These are phyloP conservation scores for Trebouxia gelatinosa DNA, from an alignment of 163 green algal genomes.

Conservation along the genomic window DNA sequence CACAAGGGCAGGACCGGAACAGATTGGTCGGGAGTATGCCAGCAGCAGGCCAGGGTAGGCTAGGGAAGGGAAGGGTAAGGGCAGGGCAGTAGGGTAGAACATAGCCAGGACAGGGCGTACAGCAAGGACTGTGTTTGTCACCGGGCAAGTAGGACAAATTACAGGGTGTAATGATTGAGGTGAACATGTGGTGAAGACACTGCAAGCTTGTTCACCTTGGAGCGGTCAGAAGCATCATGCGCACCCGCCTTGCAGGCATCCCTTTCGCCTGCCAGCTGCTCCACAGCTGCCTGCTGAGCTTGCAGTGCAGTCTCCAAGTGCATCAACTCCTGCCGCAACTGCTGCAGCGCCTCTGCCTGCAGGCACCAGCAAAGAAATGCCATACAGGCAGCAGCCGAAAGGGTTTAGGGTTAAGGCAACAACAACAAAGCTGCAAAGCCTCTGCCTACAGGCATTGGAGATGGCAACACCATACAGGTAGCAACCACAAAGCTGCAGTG, in stretches of 20 bases:
- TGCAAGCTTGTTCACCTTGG: slow-evolving; percentile 40
- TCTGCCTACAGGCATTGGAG: no score
- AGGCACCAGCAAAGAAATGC: no score
- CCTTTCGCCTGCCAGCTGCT: slow-evolving; percentile 47
- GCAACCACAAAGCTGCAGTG: not conserved
- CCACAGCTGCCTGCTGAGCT: slow-evolving; percentile 40
- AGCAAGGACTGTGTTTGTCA: not conserved
- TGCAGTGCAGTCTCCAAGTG: slow-evolving; percentile 38
- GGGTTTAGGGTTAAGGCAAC: no score
- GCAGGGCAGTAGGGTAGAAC: not conserved
- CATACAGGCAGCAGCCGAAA: no score
- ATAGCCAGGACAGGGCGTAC: not conserved
- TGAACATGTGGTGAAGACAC: not conserved
- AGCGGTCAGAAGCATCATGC: slow-evolving; percentile 47
- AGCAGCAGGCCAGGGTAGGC: no score
- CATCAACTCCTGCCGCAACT: slow-evolving; percentile 39
- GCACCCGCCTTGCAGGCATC: slow-evolving; percentile 48
- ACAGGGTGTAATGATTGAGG: no score
- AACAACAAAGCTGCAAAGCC: no score
- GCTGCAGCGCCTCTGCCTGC: slow-evolving; percentile 43
- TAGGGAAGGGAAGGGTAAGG: no score
- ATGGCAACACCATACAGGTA: not conserved
- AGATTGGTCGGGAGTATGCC: no score
- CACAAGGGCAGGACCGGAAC: no score
- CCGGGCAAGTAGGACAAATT: not conserved